phyloP scores from a whole-genome alignment of 768 basidiomycete genomes.

The Tricholoma saponaceum region DNA sequence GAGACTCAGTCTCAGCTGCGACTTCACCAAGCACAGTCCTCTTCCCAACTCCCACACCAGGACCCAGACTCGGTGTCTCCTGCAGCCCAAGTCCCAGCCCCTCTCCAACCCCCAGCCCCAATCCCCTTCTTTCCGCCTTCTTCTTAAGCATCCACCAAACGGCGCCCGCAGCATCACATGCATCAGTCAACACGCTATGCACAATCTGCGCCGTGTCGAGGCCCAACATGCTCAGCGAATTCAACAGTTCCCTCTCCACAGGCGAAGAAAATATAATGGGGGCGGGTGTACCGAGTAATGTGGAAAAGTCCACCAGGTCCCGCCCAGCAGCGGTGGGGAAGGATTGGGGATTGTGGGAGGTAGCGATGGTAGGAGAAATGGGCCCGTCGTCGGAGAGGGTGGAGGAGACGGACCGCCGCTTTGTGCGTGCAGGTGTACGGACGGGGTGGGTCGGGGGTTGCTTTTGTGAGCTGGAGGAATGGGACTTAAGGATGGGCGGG shows the following conservation, averaged over 20 bases:
- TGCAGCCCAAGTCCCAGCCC: background rate
- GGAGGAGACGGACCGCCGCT: conserved; percentile 92
- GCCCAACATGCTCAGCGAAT: conserved; percentile 68
- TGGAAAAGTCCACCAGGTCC: conserved; percentile 54
- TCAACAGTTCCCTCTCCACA: conserved; percentile 76
- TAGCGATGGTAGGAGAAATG: conserved; percentile 47
- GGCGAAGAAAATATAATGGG: conserved; percentile 87
- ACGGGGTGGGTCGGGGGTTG: conserved; percentile 60
- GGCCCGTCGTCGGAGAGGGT: conserved; percentile 57
- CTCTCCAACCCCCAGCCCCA: conserved; percentile 24
- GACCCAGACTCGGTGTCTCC: background rate
- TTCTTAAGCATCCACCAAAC: conserved; percentile 96
- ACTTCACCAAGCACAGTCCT: background rate
- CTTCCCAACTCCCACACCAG: background rate
- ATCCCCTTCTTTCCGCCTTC: conserved; percentile 59
- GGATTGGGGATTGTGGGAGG: conserved; percentile 31
- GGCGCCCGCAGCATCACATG: conserved; percentile 88
- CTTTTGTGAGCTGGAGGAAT: conserved; percentile 24
- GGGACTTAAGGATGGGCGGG: conserved; percentile 23
- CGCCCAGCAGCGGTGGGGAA: conserved; percentile 24
- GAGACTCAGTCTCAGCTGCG: background rate
- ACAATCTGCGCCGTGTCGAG: conserved; percentile 93
- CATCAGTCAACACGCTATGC: conserved; percentile 89
- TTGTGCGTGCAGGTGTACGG: conserved; percentile 92
- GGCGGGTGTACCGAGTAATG: conserved; percentile 58